Percentiles rank a stretch among this genome's conserved stretches.
Conservation (phyloP, 2,329 filamentous ascomycete genomes). For the Lojkania enalia region DNA sequence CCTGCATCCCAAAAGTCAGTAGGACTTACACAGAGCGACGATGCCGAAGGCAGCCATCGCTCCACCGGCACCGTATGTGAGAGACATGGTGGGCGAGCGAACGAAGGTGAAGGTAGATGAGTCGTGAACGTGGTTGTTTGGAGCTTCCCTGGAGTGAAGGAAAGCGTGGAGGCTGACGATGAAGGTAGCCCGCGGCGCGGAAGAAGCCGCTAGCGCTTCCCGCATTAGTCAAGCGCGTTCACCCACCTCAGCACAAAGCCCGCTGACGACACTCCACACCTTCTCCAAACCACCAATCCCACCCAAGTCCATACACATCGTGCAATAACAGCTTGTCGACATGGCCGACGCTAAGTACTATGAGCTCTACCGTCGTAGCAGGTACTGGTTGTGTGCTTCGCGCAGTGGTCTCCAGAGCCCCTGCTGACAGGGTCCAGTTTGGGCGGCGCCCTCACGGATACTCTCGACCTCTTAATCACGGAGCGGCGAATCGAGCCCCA, state of each 20-base stretch:
- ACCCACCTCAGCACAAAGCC: slow-evolving; percentile 6
- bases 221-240: slow-evolving; percentile 19
- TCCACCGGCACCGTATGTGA: slow-evolving; percentile 70
- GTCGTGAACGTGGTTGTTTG: slow-evolving; percentile 15
- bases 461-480: slow-evolving; percentile 94
- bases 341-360: slow-evolving; percentile 66
- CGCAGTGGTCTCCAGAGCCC: slow-evolving; percentile 4
- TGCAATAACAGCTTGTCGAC: slow-evolving; percentile 15
- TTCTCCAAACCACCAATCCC: slow-evolving; percentile 13
- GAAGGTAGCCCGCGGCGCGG: slow-evolving; percentile 25
- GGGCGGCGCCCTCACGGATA: slow-evolving; percentile 90
- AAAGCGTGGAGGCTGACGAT: slow-evolving; percentile 28
- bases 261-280: background rate
- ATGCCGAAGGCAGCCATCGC: slow-evolving; percentile 69
- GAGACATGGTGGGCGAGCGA: slow-evolving; percentile 62
- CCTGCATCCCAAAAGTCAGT: slow-evolving; percentile 16
- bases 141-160: slow-evolving; percentile 33
- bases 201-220: slow-evolving; percentile 31
- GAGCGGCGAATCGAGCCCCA: slow-evolving; percentile 95
- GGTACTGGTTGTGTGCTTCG: slow-evolving; percentile 61
- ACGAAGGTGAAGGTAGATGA: slow-evolving; percentile 24
- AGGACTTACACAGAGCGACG: slow-evolving; percentile 74
- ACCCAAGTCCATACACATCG: slow-evolving; percentile 17
- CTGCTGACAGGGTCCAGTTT: slow-evolving; percentile 64
- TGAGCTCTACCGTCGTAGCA: slow-evolving; percentile 97